phyloP scores from a whole-genome alignment of 768 basidiomycete species.

The Hortiboletus campestris region DNA sequence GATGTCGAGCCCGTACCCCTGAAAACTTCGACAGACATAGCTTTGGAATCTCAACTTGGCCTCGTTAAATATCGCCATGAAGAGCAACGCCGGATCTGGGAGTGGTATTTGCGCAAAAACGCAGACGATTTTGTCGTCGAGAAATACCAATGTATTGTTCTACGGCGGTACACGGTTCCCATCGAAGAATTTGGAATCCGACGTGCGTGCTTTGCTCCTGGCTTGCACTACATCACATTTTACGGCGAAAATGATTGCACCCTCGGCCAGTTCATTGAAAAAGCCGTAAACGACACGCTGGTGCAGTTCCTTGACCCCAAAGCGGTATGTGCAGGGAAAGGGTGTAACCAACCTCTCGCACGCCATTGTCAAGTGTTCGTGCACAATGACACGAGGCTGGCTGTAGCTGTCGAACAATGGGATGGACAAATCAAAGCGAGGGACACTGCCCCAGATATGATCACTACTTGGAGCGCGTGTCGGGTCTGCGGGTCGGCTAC shows the following conservation, averaged over 20 bases:
- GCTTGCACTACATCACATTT: slow-evolving; percentile 73
- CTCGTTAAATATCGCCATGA: slow-evolving; percentile 77
- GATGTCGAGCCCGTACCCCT: slow-evolving; percentile 42
- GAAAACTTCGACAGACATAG: slow-evolving; percentile 68
- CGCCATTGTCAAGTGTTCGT: slow-evolving; percentile 90
- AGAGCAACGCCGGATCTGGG: slow-evolving; percentile 89
- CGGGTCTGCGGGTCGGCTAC: slow-evolving; percentile 74
- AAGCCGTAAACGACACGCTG: slow-evolving; percentile 64
- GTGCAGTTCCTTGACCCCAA: slow-evolving; percentile 69
- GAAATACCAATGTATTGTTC: slow-evolving; percentile 86
- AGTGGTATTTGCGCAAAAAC: slow-evolving; percentile 91
- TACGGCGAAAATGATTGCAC: slow-evolving; percentile 94
- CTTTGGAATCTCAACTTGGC: slow-evolving; percentile 67
- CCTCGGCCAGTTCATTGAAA: slow-evolving; percentile 90
- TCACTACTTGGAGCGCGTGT: slow-evolving; percentile 92
- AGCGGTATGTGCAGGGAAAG: slow-evolving; percentile 78
- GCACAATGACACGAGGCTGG: slow-evolving; percentile 81
- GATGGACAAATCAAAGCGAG: slow-evolving; percentile 70
- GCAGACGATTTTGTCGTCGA: slow-evolving; percentile 84
- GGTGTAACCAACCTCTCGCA: slow-evolving; percentile 76
- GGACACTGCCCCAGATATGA: slow-evolving; percentile 62
- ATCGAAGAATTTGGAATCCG: slow-evolving; percentile 62
- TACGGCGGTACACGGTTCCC: slow-evolving; percentile 80
- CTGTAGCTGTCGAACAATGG: slow-evolving; percentile 88
- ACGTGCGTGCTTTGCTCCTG: slow-evolving; percentile 76